A percentile compares a stretch with the other conserved stretches of the same genome.
Evolutionary conservation across 225 moss, liverwort and hornwort genomes (phyloP).

Genomic region (Climacium dendroides): DNA sequence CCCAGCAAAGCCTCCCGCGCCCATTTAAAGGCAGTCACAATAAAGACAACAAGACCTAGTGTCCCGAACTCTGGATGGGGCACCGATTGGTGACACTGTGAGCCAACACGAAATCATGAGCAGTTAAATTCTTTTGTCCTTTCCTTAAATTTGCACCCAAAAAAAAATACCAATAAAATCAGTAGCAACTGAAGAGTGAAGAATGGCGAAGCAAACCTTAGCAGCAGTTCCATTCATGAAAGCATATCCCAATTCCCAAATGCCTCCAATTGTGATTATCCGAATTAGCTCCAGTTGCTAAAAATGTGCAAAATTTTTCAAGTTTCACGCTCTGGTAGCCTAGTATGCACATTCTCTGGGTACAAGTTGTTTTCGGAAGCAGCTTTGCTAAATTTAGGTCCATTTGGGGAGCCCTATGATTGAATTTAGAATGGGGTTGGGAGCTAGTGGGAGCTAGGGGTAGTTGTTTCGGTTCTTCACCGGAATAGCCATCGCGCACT

Average conservation of each 20-base stretch:
- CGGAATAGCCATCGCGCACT: background rate
- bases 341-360: background rate
- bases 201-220: background rate
- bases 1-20: background rate
- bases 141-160: background rate
- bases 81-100: background rate
- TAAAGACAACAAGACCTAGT: background rate
- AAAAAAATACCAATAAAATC: too few species aligned
- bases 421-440: background rate
- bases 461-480: background rate
- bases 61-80: background rate
- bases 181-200: background rate
- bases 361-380: background rate
- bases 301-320: background rate
- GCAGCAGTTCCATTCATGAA: background rate
- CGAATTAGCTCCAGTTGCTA: background rate
- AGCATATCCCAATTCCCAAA: too few species aligned
- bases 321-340: background rate
- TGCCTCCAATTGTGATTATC: background rate
- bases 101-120: background rate
- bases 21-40: background rate
- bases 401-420: too few species aligned
- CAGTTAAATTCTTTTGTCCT: background rate
- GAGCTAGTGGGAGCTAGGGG: background rate
- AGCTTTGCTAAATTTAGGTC: background rate